phyloP scores from a whole-genome alignment of 352 stramenopile species.

The Pythium sukuiense region DNA sequence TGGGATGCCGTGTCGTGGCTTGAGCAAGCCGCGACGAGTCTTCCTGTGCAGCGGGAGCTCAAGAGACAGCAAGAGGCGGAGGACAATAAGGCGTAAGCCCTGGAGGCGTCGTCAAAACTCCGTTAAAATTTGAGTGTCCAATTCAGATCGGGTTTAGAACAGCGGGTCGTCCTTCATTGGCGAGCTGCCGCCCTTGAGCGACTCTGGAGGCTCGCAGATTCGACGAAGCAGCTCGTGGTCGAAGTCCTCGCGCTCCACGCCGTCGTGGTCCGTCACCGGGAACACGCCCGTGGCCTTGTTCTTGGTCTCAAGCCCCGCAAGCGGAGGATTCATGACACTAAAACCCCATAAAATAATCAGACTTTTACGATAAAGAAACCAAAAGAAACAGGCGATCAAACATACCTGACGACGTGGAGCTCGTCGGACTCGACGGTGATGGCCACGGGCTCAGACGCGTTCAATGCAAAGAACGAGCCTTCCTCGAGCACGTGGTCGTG shows the following conservation, averaged over 20 bases:
- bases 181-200: constrained; percentile 69
- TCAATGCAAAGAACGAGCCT: constrained; percentile 63
- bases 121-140: not conserved
- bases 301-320: constrained; percentile 56
- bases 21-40: constrained; percentile 37
- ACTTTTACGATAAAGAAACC: not conserved
- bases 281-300: constrained; percentile 57
- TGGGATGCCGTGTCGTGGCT: constrained; percentile 34
- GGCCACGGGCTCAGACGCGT: constrained; percentile 50
- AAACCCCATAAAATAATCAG: not conserved
- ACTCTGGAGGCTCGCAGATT: constrained; percentile 74
- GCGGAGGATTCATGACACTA: constrained; percentile 79
- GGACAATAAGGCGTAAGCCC: constrained; percentile 6
- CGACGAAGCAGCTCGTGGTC: constrained; percentile 46
- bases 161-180: constrained; percentile 82
- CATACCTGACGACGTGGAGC: constrained; percentile 63
- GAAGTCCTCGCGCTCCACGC: constrained; percentile 56
- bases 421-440: constrained; percentile 60
- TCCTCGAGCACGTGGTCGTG: constrained; percentile 41
- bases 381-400: no score
- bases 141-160: constrained; percentile 36
- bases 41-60: constrained; percentile 27
- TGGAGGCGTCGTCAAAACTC: not conserved
- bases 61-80: constrained; percentile 24
- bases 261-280: constrained; percentile 65